Base-by-base conservation (phyloP, 2,329 filamentous ascomycete genomes). In the Lecanosticta acicola region DNA sequence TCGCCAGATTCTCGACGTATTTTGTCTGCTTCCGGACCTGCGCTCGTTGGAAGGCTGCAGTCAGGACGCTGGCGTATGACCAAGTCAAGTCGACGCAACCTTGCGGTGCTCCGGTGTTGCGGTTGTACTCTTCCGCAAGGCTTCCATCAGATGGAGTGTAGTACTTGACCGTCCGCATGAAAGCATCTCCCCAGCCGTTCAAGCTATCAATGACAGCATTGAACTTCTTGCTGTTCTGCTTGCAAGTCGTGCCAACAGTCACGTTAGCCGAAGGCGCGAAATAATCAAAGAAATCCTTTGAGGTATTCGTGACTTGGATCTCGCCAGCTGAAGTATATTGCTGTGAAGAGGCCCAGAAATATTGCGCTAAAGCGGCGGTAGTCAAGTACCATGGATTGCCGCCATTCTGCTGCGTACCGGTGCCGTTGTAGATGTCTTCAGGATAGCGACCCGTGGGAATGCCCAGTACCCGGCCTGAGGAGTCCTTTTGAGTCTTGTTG, bases 331-430 rank as follows among this genome's bases (percentile, higher is more conserved):
- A 19, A 16, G 48, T 45, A 42, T 54, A 62, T 19, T 54, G 53
- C 24, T 41, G 32, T 5, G 54, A 50, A 1, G 58, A 54, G 24
- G 51, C 43, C 44, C 63, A 66, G 32, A 66, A 36, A 37, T 58
- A 54, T 39, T 66, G 59, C 8, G 60, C 57, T 39, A 64, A 53
- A n/a, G 62, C 55, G 4, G 60, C 57, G 17, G 64, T 66, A 35
- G 59, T 56, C 18, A 66, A 53, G 36, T 64, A 66, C 63, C 63
- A 66, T 1, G 63, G 63, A 44, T 66, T 65, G 2, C 63, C 63
- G 33, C 61, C 60, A 20, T 62, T 53, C 1, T 26, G 14, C 17
- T 51, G 44, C 3, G 61, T 65, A 3, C 57, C 62, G 8, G 53
- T 57, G 7, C 63, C 63, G 29, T 60, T 63, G 48, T 66, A 66